Conservation (phyloP, 2,329 filamentous ascomycete genomes). For the Tetracladium maxilliforme region DNA sequence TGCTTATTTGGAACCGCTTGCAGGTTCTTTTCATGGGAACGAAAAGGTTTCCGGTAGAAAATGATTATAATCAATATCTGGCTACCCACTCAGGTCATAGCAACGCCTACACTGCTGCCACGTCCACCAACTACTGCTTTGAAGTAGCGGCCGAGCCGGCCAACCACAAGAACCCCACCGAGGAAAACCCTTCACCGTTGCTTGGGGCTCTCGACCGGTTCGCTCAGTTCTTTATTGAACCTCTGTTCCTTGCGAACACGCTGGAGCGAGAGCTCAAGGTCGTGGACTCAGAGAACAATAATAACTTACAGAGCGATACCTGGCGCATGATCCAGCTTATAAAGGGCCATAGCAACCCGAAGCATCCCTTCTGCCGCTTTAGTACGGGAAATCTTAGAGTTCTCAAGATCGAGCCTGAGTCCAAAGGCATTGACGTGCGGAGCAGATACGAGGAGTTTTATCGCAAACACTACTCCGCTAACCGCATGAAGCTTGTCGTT, state of each 20-base stretch:
- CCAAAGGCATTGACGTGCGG: constrained; percentile 47
- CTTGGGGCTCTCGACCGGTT: constrained; percentile 56
- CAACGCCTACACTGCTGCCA: constrained; percentile 80
- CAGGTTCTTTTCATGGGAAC: constrained; percentile 94
- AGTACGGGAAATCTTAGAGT: constrained; percentile 54
- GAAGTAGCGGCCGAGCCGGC: constrained; percentile 67
- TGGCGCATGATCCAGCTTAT: constrained; percentile 54
- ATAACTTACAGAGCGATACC: constrained; percentile 54
- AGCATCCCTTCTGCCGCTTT: constrained; percentile 56
- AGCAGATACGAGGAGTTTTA: constrained; percentile 57
- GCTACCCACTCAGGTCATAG: constrained; percentile 74
- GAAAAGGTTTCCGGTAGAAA: constrained; percentile 83
- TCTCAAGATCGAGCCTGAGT: constrained; percentile 48
- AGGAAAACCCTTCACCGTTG: constrained; percentile 34
- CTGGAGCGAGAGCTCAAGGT: constrained; percentile 52
- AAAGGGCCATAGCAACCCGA: constrained; percentile 49
- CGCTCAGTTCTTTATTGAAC: constrained; percentile 54
- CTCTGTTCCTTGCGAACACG: constrained; percentile 50
- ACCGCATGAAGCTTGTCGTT: constrained; percentile 55
- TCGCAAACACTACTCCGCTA: constrained; percentile 52
- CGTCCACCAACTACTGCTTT: constrained; percentile 91
- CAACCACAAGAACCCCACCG: constrained; percentile 31
- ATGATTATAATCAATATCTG: constrained; percentile 83
- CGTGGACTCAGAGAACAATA: constrained; percentile 62
- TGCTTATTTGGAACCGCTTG: too few relatives aligned